Base-by-base conservation (phyloP, 768 basidiomycete genomes). In the Russula ochroleuca region DNA sequence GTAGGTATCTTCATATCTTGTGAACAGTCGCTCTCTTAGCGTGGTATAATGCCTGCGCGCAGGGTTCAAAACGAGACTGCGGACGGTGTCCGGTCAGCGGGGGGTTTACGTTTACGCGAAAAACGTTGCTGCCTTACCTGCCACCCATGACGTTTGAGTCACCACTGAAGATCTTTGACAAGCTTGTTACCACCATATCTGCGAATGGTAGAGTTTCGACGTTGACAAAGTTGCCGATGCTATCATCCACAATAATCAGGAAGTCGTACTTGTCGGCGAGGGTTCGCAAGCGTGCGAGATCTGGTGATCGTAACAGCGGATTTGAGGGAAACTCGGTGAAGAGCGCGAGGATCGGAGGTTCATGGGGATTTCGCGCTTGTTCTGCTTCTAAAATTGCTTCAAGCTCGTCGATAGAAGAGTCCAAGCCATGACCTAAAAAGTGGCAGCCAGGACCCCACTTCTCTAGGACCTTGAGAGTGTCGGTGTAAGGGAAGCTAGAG, bases 81-180 rank as follows among this genome's bases (percentile, higher is more conserved):
- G 40, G 47, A 37, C 17, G 35, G 17, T 41, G 23, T 41, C 40
- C 31, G 23, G 37, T 40, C 38, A 14, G 48, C 15, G 35, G 25
- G 43, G 11, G 45, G 4, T n/a, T n/a, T 43, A 40, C 40, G 40
- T n/a, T n/a, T n/a, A n/a, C n/a, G 21, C 13, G 23, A 21, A 40
- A 45, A 56, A 23, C 2, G 37, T 37, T 49, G 17, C 55, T 38
- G 78, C 82, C 10, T 45, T 69, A 96, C 96, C 91, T 92, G 71
- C 96, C 96, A 50, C 96, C 96, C 96, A 98, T 98, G 56, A 95
- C 93, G 70, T 99, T 98, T 43, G 87, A 83, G 59, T 90, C 88
- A 1, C 96, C 96, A 66, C 92, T 94, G 77, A 99, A 98, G 33
- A 98, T 81, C 78, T 98, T 98, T 23, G 90, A 88, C 70, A 98